Percentiles rank a stretch among this genome's conserved stretches.
phyloP scores from a whole-genome alignment of 768 basidiomycete genomes.

The Suillus paluster region DNA sequence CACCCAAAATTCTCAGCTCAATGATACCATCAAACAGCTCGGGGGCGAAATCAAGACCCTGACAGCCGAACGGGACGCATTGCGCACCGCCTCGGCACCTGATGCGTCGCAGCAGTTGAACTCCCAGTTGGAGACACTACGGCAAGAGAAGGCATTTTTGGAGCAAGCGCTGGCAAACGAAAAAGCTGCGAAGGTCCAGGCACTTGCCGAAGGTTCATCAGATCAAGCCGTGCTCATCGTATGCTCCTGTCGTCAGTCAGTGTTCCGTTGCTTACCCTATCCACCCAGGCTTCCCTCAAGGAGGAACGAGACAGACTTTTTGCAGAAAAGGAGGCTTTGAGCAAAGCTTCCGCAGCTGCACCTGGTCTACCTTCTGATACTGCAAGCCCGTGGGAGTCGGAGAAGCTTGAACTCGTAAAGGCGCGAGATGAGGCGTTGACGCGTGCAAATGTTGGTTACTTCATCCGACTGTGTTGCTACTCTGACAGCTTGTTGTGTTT shows the following conservation, averaged over 20 bases:
- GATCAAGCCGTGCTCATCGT: constrained; percentile 39
- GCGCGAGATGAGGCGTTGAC: constrained; percentile 63
- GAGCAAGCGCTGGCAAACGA: constrained; percentile 45
- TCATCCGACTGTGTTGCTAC: background rate
- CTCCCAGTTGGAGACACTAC: constrained; percentile 40
- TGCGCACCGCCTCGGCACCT: constrained; percentile 22
- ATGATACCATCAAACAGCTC: constrained; percentile 28
- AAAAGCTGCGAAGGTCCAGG: constrained; percentile 31
- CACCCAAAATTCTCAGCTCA: constrained; percentile 33
- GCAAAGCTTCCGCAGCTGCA: constrained; percentile 26
- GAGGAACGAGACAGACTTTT: constrained; percentile 67
- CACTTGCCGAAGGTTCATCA: constrained; percentile 12
- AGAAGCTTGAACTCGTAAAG: constrained; percentile 61
- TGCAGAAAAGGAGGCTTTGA: constrained; percentile 55
- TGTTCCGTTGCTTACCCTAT: background rate
- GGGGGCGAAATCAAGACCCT: constrained; percentile 34
- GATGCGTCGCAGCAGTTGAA: constrained; percentile 35
- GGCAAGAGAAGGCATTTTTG: constrained; percentile 41
- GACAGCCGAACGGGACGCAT: constrained; percentile 31
- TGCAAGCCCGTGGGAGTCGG: constrained; percentile 54
- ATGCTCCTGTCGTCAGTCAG: constrained; percentile 7
- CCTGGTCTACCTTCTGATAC: constrained; percentile 33
- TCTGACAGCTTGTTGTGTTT: constrained; percentile 10
- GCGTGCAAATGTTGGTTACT: constrained; percentile 54
- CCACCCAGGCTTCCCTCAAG: constrained; percentile 50